A percentile compares a stretch with the other conserved stretches of the same genome.
Evolutionary conservation across 495 filamentous ascomycete species (phyloP).

Genomic region (Penicillium odoratum): DNA sequence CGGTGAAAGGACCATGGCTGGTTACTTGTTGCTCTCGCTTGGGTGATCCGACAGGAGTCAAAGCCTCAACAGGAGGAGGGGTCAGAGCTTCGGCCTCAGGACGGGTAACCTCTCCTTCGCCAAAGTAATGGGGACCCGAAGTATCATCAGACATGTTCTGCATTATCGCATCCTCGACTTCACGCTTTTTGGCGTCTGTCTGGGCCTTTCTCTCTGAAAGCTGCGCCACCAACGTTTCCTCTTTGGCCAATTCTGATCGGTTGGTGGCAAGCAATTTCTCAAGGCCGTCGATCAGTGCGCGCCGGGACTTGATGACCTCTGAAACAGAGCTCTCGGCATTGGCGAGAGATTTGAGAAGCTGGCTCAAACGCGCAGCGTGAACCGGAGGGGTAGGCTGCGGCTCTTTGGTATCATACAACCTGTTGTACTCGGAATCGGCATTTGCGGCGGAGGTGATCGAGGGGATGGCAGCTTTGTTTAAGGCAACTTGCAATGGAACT

Average conservation of each 20-base stretch:
- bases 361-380: slow-evolving; percentile 84
- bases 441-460: slow-evolving; percentile 61
- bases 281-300: slow-evolving; percentile 70
- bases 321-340: slow-evolving; percentile 90
- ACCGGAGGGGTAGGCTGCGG: slow-evolving; percentile 76
- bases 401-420: slow-evolving; percentile 67
- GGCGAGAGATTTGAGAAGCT: slow-evolving; percentile 81
- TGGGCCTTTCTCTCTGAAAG: slow-evolving; percentile 60
- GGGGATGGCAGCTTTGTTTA: slow-evolving; percentile 66
- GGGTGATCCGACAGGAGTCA: slow-evolving; percentile 49
- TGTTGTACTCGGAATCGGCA: slow-evolving; percentile 79
- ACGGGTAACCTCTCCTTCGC: slow-evolving; percentile 49
- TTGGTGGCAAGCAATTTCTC: slow-evolving; percentile 80
- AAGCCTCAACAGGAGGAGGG: slow-evolving; percentile 61
- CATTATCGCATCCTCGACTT: slow-evolving; percentile 89
- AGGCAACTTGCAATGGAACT: slow-evolving; percentile 65
- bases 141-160: slow-evolving; percentile 59
- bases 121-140: slow-evolving; percentile 41
- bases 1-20: slow-evolving; percentile 20
- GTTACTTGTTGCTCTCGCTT: slow-evolving; percentile 30
- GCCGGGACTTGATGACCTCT: slow-evolving; percentile 84
- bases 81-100: slow-evolving; percentile 84
- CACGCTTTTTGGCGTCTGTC: slow-evolving; percentile 74
- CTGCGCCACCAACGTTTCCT: slow-evolving; percentile 62
- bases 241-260: slow-evolving; percentile 63